Conservation (phyloP, 164 flowering plant species). For the Liriodendron chinense region DNA sequence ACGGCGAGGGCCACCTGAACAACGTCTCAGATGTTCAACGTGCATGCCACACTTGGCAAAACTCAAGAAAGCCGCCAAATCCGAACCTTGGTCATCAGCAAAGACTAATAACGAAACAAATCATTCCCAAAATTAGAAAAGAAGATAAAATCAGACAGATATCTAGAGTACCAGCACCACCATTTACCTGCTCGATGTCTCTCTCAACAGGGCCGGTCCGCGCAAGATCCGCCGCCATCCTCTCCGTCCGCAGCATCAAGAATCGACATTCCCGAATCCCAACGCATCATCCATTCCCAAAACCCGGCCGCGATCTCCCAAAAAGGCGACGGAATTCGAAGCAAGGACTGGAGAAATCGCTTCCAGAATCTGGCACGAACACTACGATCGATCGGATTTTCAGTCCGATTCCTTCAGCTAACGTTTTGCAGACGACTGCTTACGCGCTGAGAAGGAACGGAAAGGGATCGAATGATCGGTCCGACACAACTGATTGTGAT, state of each 20-base stretch:
- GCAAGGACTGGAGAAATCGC: constrained; percentile 1
- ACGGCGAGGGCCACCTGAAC: not conserved
- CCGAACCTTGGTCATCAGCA: not conserved
- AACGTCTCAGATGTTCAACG: not conserved
- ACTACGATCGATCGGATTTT: not conserved
- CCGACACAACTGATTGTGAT: not conserved
- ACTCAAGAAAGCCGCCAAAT: not conserved
- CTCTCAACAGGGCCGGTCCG: constrained; percentile 67
- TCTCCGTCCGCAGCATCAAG: constrained; percentile 48
- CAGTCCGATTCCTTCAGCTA: not conserved
- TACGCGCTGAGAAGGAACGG: not conserved
- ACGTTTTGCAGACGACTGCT: not conserved
- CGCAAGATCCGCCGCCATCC: constrained; percentile 64
- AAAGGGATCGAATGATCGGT: not conserved
- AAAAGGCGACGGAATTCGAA: constrained; percentile 17
- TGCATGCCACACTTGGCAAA: not conserved
- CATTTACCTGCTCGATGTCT: constrained; percentile 75
- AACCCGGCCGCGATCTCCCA: constrained; percentile 8
- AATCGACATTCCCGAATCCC: constrained; percentile 13
- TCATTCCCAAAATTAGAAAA: not conserved
- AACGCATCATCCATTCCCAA: constrained; percentile 31
- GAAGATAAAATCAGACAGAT: not conserved
- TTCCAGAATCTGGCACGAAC: constrained; percentile 10
- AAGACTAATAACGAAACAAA: not conserved
- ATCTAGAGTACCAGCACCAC: not conserved